Evolutionary conservation across 768 basidiomycete species (phyloP), one percentile per base, ranked within the genome.

Genomic region (Psilocybe subaeruginosa): DNA sequence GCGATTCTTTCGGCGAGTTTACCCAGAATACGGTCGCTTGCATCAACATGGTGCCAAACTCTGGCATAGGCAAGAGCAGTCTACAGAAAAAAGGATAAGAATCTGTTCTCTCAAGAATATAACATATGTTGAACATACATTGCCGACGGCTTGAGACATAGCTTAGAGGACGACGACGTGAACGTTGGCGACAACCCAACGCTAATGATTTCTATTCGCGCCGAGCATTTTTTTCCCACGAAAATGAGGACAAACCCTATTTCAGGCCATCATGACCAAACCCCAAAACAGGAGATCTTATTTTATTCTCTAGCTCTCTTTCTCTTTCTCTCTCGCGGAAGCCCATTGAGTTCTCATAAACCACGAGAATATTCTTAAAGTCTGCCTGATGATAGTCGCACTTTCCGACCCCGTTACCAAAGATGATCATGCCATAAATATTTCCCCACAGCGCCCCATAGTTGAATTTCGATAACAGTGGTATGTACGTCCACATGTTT

Each of bases 31-130:
- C 96, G 88, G 68, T 93, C 92, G 8, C 91, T 83, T 11, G 96
- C 95, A 68, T 97, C 91, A 64, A 95, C 93, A 63, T 93, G 92
- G 73, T 98, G 95, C 97, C 97, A 99, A 48, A 95, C 88, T 49
- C 96, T 83, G n/a, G 93, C 91, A 68, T 94, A 95, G 0, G 95
- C 96, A 65, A 99, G 87, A 1, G 89, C 91, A n/a, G 97, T 97
- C 95, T 99, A 66, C 43, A 52, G 7, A 41, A 17, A 16, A 48
- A 11, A 48, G 58, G 0, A 52, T 37, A 56, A n/a, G 8, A 19
- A 29, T 23, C 23, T 23, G 19, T 19, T 49, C 12, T n/a, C 37
- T 11, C 3, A 57, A 23, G 23, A 23, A 2, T 31, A 35, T 45
- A 19, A 55, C n/a, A 12, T 16, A 43, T 14, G 14, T 12, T 12